phyloP scores from a whole-genome alignment of 768 basidiomycete species.

The Lactarius sanguifluus region DNA sequence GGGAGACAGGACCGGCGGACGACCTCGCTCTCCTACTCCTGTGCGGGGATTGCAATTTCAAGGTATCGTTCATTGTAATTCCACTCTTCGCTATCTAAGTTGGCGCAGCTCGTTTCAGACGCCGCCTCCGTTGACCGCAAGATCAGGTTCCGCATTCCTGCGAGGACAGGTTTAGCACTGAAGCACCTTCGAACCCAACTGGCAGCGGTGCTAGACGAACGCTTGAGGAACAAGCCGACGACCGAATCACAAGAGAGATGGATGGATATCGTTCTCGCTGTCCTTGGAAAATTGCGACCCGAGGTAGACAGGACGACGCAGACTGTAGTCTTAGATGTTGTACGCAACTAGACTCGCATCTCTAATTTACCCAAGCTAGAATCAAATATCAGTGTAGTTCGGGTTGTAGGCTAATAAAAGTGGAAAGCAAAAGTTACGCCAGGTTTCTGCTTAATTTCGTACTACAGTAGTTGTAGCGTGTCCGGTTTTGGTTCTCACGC shows the following conservation, averaged over 20 bases:
- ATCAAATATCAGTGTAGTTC: background rate
- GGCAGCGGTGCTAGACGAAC: constrained; percentile 54
- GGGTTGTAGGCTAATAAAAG: background rate
- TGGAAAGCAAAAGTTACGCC: background rate
- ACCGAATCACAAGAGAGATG: constrained; percentile 61
- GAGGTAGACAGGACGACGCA: constrained; percentile 12
- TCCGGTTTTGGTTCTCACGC: background rate
- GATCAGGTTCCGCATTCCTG: constrained; percentile 65
- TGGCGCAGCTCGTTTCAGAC: constrained; percentile 62
- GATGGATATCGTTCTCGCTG: constrained; percentile 68
- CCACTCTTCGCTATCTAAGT: background rate
- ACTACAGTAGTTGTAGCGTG: too few relatives aligned
- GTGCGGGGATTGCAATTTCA: constrained; percentile 90
- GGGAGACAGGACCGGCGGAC: constrained; percentile 91
- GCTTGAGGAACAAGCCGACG: constrained; percentile 63
- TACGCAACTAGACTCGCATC: constrained; percentile 19
- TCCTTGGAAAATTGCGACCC: constrained; percentile 53
- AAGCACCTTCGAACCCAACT: constrained; percentile 74
- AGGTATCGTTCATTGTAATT: constrained; percentile 46
- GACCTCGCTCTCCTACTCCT: constrained; percentile 78
- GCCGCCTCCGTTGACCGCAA: constrained; percentile 82
- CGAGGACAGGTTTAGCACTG: constrained; percentile 76
- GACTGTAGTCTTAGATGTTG: constrained; percentile 18
- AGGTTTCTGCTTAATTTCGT: too few relatives aligned
- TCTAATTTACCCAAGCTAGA: background rate